A percentile compares a stretch with the other conserved stretches of the same genome.
Conservation (phyloP, 148 eudicot species). For the Polygonum aviculare region DNA sequence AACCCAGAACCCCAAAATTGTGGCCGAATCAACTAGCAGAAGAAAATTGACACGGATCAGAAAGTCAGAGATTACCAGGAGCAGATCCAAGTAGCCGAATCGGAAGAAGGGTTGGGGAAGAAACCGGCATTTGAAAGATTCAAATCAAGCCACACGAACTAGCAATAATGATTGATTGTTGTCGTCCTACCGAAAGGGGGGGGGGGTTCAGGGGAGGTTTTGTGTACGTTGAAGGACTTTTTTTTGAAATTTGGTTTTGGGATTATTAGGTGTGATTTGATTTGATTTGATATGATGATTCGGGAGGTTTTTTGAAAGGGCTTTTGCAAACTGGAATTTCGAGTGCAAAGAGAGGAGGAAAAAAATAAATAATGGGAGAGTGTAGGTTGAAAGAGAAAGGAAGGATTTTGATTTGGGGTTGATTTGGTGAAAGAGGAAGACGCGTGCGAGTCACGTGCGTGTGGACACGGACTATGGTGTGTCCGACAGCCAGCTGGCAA, state of each 20-base stretch:
- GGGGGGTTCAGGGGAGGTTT: background rate
- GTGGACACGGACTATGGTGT: constrained; percentile 11
- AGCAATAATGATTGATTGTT: constrained; percentile 2
- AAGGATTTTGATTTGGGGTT: background rate
- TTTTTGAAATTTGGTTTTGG: background rate
- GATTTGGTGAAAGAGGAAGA: constrained; percentile 15
- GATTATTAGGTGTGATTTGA: background rate
- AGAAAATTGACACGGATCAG: constrained; percentile 13
- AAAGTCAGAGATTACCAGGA: constrained; percentile 20
- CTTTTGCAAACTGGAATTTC: constrained; percentile 1
- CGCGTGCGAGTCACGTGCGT: constrained; percentile 13
- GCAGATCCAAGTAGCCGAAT: constrained; percentile 36
- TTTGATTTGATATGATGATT: constrained; percentile 5
- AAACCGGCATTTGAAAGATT: constrained; percentile 25
- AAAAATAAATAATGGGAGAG: background rate
- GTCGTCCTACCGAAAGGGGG: background rate
- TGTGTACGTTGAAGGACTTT: background rate
- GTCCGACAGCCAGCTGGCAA: constrained; percentile 44
- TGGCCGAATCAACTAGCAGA: background rate
- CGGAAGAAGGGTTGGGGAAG: constrained; percentile 9
- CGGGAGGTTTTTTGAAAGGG: background rate
- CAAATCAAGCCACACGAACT: constrained; percentile 9
- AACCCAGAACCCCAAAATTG: background rate
- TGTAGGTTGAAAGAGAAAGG: constrained; percentile 14
- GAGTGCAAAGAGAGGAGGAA: background rate